Conservation (phyloP, 768 basidiomycete genomes). For the Mycena vulgaris region DNA sequence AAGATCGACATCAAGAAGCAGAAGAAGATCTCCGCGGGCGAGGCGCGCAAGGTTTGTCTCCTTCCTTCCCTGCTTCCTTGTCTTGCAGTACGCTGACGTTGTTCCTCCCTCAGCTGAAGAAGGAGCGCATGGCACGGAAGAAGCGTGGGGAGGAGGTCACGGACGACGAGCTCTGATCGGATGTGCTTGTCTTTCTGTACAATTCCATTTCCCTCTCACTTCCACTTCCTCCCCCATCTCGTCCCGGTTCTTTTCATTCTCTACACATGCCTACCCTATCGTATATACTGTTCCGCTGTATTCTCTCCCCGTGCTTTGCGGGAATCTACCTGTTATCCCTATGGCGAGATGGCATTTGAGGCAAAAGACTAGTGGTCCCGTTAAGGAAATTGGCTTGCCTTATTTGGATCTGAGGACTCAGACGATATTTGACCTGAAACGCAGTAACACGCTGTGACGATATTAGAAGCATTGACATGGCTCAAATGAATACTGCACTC, state of each 20-base stretch:
- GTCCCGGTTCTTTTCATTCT: slow-evolving; percentile 24
- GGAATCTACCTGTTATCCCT: slow-evolving; percentile 32
- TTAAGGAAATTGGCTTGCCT: neutral
- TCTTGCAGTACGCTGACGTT: slow-evolving; percentile 17
- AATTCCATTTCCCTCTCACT: slow-evolving; percentile 15
- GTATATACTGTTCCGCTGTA: slow-evolving; percentile 21
- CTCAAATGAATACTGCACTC: too few species aligned
- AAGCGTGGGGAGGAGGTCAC: slow-evolving; percentile 89
- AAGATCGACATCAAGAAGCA: slow-evolving; percentile 89
- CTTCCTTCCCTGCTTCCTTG: neutral
- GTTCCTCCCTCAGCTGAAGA: slow-evolving; percentile 71
- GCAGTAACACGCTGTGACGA: too few species aligned
- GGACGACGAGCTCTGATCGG: slow-evolving; percentile 72
- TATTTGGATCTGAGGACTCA: too few species aligned
- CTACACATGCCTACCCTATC: slow-evolving; percentile 13
- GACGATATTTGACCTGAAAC: too few species aligned
- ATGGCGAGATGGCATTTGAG: neutral
- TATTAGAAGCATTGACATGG: too few species aligned
- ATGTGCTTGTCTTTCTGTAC: slow-evolving; percentile 31
- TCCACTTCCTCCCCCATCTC: slow-evolving; percentile 5
- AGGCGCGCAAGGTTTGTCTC: slow-evolving; percentile 83
- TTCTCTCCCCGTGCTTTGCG: slow-evolving; percentile 14
- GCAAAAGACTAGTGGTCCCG: neutral
- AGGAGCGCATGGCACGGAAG: slow-evolving; percentile 93
- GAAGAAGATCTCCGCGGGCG: slow-evolving; percentile 85